A percentile compares a stretch with the other conserved stretches of the same genome.
phyloP scores from a whole-genome alignment of 305 asterid species.

The Solanum chacoense region DNA sequence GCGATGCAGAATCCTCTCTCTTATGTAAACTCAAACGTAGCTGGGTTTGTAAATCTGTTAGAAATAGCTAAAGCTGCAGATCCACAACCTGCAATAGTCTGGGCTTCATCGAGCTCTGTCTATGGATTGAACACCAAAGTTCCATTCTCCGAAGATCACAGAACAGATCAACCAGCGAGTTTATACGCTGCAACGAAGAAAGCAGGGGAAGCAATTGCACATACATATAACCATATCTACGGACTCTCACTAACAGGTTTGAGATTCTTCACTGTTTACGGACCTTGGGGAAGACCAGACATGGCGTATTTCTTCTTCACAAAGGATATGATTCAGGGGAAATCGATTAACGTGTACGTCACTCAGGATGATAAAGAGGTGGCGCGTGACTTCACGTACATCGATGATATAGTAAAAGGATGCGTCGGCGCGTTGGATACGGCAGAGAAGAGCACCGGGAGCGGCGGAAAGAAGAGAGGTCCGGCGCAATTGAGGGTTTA shows the following conservation, averaged over 20 bases:
- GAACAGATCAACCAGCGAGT: slow-evolving; percentile 79
- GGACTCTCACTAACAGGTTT: slow-evolving; percentile 75
- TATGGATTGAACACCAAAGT: slow-evolving; percentile 63
- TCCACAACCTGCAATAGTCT: slow-evolving; percentile 86
- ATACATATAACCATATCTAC: slow-evolving; percentile 72
- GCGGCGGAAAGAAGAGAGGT: slow-evolving; percentile 67
- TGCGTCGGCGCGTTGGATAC: slow-evolving; percentile 85
- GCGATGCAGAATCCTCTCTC: slow-evolving; percentile 89
- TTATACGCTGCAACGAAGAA: slow-evolving; percentile 88
- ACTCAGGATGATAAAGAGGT: slow-evolving; percentile 66
- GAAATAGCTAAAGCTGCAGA: slow-evolving; percentile 64
- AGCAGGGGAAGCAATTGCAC: slow-evolving; percentile 91
- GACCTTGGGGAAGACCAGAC: slow-evolving; percentile 94
- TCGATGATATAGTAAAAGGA: slow-evolving; percentile 75
- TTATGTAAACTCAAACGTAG: slow-evolving; percentile 54
- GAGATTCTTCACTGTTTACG: slow-evolving; percentile 77
- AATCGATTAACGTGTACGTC: slow-evolving; percentile 52
- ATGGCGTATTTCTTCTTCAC: slow-evolving; percentile 96
- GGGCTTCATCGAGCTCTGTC: slow-evolving; percentile 88
- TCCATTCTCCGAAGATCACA: slow-evolving; percentile 60
- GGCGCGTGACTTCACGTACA: slow-evolving; percentile 98
- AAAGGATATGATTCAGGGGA: slow-evolving; percentile 58
- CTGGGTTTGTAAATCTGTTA: slow-evolving; percentile 62
- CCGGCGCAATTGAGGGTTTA: slow-evolving; percentile 86
- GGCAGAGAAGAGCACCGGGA: slow-evolving; percentile 92